phyloP scores from a whole-genome alignment of 2,329 filamentous ascomycete genomes.

The Alternaria ventricosa region DNA sequence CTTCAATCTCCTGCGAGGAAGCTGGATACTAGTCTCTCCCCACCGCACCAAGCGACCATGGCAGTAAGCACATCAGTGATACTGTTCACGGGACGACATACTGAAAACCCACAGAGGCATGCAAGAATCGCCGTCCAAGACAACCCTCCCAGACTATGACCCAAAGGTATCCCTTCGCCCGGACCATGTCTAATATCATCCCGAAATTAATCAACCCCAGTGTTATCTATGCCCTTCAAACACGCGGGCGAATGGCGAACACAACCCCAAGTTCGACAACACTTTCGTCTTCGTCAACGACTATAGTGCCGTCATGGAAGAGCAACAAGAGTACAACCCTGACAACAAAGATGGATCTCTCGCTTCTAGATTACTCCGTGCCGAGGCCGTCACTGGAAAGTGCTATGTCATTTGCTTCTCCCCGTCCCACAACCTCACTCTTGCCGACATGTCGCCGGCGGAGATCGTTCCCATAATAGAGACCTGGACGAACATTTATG shows the following conservation, averaged over 20 bases:
- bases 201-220: constrained; percentile 51
- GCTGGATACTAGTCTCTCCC: constrained; percentile 92
- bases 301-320: constrained; percentile 94
- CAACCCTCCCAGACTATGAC: constrained; percentile 77
- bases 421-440: constrained; percentile 84
- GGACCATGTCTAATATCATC: background rate
- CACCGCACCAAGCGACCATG: constrained; percentile 96
- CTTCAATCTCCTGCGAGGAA: constrained; percentile 88
- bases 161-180: constrained; percentile 53
- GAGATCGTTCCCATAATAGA: constrained; percentile 85
- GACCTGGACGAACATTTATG: constrained; percentile 92
- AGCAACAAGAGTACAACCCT: constrained; percentile 78
- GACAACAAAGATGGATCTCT: constrained; percentile 62
- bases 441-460: constrained; percentile 81
- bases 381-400: constrained; percentile 87
- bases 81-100: background rate
- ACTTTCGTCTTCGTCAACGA: constrained; percentile 98
- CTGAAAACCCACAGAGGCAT: constrained; percentile 50
- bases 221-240: constrained; percentile 97
- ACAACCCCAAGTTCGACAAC: constrained; percentile 82
- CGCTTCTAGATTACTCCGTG: constrained; percentile 77
- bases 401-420: constrained; percentile 98
- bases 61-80: constrained; percentile 71
- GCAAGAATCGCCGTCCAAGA: constrained; percentile 56
- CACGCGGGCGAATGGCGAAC: constrained; percentile 82